These are phyloP conservation scores for Trichoderma parareesei DNA, from an alignment of 495 filamentous ascomycete species.

Conservation along the genomic window DNA sequence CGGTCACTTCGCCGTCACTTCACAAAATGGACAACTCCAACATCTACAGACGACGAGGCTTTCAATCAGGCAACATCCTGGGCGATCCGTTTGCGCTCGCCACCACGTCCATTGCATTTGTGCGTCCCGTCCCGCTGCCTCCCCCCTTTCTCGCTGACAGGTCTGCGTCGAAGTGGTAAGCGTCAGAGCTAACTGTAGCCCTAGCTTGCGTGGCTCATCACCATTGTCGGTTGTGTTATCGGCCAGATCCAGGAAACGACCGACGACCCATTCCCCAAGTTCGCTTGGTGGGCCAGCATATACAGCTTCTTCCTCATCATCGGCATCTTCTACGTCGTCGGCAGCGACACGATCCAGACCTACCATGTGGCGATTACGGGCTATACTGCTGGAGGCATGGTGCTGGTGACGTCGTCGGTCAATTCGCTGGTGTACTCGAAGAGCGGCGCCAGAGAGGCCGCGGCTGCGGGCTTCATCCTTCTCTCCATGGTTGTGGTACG, in stretches of 20 bases:
- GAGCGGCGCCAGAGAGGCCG: conserved; percentile 68
- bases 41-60: conserved; percentile 45
- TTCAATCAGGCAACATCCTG: conserved; percentile 78
- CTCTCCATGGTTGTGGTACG: conserved; percentile 88
- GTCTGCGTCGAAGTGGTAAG: background rate
- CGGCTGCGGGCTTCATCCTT: conserved; percentile 90
- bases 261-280: conserved; percentile 57
- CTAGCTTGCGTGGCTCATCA: conserved; percentile 90
- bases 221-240: conserved; percentile 78
- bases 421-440: conserved; percentile 70
- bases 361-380: conserved; percentile 92
- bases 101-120: conserved; percentile 83
- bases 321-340: conserved; percentile 71
- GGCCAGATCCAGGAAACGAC: conserved; percentile 40
- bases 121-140: conserved; percentile 39
- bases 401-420: conserved; percentile 74
- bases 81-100: conserved; percentile 95
- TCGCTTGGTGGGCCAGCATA: conserved; percentile 81
- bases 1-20: conserved; percentile 64
- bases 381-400: conserved; percentile 72
- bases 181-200: conserved; percentile 4
- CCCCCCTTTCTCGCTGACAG: background rate
- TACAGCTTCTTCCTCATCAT: conserved; percentile 78
- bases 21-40: conserved; percentile 69
- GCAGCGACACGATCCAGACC: conserved; percentile 69